A percentile compares a stretch with the other conserved stretches of the same genome.
Evolutionary conservation across 331 rosid genomes (phyloP).

Genomic region (Phaseolus coccineus): DNA sequence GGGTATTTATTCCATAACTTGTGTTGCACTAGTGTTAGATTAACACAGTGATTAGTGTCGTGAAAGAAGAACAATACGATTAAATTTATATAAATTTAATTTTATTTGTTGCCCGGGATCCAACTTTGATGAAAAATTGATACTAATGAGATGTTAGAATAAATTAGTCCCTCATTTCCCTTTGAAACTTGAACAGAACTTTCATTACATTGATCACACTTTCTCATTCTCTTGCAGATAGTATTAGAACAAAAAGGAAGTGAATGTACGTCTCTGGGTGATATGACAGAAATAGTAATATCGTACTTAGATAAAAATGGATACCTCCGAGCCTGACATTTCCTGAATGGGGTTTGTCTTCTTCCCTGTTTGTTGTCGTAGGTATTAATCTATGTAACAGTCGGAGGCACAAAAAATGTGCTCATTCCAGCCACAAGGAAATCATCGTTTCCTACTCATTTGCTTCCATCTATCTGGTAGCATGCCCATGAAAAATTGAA

Average conservation of each 20-base stretch:
- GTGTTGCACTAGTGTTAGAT: background rate
- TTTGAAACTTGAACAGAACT: constrained; percentile 2
- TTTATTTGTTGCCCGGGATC: background rate
- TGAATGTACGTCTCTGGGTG: constrained; percentile 57
- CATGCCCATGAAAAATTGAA: background rate
- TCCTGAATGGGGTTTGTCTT: constrained; percentile 26
- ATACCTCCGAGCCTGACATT: constrained; percentile 62
- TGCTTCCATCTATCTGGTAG: constrained; percentile 14
- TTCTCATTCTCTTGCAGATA: constrained; percentile 61
- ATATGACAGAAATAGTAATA: constrained; percentile 63
- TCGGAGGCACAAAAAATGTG: constrained; percentile 32
- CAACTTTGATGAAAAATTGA: constrained; percentile 15
- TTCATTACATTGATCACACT: background rate
- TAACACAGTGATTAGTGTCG: background rate
- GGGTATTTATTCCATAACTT: constrained; percentile 31
- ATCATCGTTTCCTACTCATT: constrained; percentile 57
- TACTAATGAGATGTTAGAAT: constrained; percentile 8
- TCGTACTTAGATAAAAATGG: constrained; percentile 82
- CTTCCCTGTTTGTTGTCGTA: constrained; percentile 32
- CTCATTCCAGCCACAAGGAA: constrained; percentile 56
- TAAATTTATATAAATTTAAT: background rate
- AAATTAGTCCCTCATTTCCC: background rate
- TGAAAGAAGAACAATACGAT: constrained; percentile 14
- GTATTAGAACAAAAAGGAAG: constrained; percentile 62
- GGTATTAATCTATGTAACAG: constrained; percentile 20